Percentiles rank a stretch among this genome's conserved stretches.
phyloP scores from a whole-genome alignment of 1,284 basidiomycete genomes.

The Sanghuangporus sanghuang region DNA sequence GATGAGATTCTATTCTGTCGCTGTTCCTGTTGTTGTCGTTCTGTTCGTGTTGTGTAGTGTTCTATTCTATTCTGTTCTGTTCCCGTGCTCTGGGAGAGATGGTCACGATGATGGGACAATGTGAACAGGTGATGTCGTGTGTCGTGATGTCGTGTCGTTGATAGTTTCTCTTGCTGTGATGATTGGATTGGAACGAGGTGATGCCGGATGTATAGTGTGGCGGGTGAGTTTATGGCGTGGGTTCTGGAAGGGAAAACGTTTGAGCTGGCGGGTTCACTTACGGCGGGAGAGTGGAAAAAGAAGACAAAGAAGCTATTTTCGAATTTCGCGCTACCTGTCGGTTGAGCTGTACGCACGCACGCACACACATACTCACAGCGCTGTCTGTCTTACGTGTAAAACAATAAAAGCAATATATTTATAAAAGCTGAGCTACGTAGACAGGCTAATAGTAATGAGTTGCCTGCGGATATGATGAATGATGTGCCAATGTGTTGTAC shows the following conservation, averaged over 20 bases:
- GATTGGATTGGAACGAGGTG: neutral
- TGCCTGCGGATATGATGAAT: neutral
- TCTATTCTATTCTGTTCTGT: conserved; percentile 3
- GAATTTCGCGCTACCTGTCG: neutral
- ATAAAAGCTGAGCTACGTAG: neutral
- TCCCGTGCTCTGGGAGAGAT: neutral
- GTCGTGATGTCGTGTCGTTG: neutral
- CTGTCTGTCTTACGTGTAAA: neutral
- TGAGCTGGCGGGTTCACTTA: conserved; percentile 1
- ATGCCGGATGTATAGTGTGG: neutral
- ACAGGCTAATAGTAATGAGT: neutral
- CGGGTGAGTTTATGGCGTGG: conserved; percentile 4
- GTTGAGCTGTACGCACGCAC: neutral
- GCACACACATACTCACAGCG: neutral
- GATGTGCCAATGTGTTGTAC: neutral
- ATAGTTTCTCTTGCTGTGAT: neutral
- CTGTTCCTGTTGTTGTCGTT: neutral
- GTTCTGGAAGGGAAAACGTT: neutral
- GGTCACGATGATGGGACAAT: neutral
- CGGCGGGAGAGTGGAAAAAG: neutral
- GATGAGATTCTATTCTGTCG: neutral
- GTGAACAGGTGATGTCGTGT: neutral
- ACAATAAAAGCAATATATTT: neutral
- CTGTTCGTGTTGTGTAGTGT: too few relatives aligned
- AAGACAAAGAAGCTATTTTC: neutral